Percentiles rank a stretch among this genome's conserved stretches.
Conservation (phyloP, 2,329 filamentous ascomycete species). For the Paramyrothecium sp. region DNA sequence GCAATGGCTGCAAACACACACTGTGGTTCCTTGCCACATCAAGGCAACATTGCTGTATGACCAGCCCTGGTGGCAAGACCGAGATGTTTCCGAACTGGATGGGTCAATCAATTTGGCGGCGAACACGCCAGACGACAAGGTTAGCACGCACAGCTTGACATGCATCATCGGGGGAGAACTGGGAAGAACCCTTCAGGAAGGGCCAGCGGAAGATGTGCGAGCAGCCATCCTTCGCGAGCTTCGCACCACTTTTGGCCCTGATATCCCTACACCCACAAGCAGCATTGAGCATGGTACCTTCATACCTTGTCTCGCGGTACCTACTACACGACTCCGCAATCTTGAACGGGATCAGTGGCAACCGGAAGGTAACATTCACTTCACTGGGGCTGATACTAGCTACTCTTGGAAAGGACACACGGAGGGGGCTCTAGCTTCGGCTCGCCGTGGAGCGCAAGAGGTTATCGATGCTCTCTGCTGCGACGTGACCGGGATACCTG, state of each 20-base stretch:
- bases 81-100: slow-evolving; percentile 13
- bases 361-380: slow-evolving; percentile 15
- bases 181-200: not conserved
- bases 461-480: not conserved
- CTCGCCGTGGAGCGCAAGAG: slow-evolving; percentile 13
- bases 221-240: slow-evolving; percentile 6
- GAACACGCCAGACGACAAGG: slow-evolving; percentile 13
- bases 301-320: slow-evolving; percentile 9
- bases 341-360: slow-evolving; percentile 14
- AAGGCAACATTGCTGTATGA: slow-evolving; percentile 13
- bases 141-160: slow-evolving; percentile 7
- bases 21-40: slow-evolving; percentile 12
- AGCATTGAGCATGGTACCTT: slow-evolving; percentile 2
- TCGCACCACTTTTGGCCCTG: slow-evolving; percentile 8
- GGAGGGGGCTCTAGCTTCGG: slow-evolving; percentile 18
- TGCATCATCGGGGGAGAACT: not conserved
- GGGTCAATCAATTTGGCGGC: not conserved
- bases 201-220: not conserved
- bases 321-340: slow-evolving; percentile 5
- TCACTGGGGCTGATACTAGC: slow-evolving; percentile 17
- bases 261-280: slow-evolving; percentile 8
- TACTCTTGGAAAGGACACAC: slow-evolving; percentile 16
- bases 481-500: not conserved
- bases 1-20: slow-evolving; percentile 10
- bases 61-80: slow-evolving; percentile 18